Evolutionary conservation across 2,329 filamentous ascomycete species (phyloP).

Genomic region (Colletotrichum nymphaeae): DNA sequence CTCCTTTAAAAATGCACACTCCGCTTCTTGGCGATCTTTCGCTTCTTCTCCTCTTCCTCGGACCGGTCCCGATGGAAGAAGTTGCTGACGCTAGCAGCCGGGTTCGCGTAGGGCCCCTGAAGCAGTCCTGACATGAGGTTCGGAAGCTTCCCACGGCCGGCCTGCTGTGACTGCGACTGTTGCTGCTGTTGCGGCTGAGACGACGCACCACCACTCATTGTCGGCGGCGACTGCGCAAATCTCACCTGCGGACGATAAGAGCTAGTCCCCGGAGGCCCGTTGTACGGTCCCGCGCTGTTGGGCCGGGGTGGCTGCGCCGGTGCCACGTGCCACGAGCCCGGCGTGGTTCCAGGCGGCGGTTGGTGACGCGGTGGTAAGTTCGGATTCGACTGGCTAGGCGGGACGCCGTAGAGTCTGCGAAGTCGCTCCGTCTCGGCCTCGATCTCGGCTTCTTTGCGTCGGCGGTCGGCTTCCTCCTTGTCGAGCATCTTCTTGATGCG

Average conservation of each 20-base stretch:
- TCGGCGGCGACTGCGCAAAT: constrained; percentile 37
- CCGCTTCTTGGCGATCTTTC: constrained; percentile 58
- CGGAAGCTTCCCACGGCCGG: constrained; percentile 38
- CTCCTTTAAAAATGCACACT: constrained; percentile 55
- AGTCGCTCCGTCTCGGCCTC: constrained; percentile 88
- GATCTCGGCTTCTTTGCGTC: constrained; percentile 67
- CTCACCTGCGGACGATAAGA: constrained; percentile 40
- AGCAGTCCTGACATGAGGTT: constrained; percentile 45
- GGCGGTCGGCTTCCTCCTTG: constrained; percentile 72
- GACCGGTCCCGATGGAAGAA: constrained; percentile 53
- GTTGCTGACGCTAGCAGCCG: constrained; percentile 57
- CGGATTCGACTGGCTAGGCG: constrained; percentile 46
- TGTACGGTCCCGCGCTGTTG: constrained; percentile 27
- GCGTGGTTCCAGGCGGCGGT: neutral
- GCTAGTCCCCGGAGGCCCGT: constrained; percentile 14
- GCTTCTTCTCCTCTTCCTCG: constrained; percentile 53
- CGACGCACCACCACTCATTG: neutral
- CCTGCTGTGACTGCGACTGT: constrained; percentile 38
- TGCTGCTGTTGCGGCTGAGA: constrained; percentile 31
- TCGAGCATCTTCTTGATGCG: constrained; percentile 75
- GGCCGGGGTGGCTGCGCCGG: constrained; percentile 37
- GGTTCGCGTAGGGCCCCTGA: constrained; percentile 48
- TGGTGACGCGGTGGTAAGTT: constrained; percentile 44
- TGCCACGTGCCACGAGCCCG: constrained; percentile 17
- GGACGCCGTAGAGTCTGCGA: constrained; percentile 72